Evolutionary conservation across 345 rosid species (phyloP).

Genomic region (Turritis glabra): DNA sequence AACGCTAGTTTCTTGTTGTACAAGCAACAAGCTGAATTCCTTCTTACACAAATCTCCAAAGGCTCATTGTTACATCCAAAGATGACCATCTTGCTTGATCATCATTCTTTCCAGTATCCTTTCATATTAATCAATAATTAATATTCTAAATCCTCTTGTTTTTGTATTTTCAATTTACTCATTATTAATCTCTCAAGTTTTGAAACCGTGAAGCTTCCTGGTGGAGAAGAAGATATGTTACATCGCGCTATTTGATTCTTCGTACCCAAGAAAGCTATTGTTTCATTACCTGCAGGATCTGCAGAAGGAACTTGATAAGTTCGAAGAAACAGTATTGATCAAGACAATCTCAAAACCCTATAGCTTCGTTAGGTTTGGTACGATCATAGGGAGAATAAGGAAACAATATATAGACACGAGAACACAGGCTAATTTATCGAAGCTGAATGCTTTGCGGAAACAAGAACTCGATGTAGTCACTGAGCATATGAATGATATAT

Average conservation of each 20-base stretch:
- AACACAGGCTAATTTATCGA: constrained; percentile 58
- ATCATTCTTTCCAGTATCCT: constrained; percentile 59
- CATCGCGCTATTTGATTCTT: constrained; percentile 54
- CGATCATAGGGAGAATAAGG: constrained; percentile 47
- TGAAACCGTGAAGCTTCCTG: constrained; percentile 45
- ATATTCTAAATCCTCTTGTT: neutral
- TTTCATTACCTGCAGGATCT: constrained; percentile 62
- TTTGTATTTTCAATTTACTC: neutral
- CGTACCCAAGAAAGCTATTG: constrained; percentile 69
- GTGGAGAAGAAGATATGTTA: constrained; percentile 54
- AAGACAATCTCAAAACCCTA: constrained; percentile 49
- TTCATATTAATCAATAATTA: neutral
- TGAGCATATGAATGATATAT: constrained; percentile 43
- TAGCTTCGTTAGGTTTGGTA: constrained; percentile 58
- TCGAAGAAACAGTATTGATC: constrained; percentile 35
- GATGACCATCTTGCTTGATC: constrained; percentile 51
- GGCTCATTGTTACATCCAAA: constrained; percentile 44
- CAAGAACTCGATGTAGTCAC: constrained; percentile 43
- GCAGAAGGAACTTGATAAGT: constrained; percentile 48
- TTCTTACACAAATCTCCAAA: constrained; percentile 51
- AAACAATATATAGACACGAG: constrained; percentile 61
- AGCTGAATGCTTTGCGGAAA: constrained; percentile 43
- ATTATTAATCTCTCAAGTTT: neutral
- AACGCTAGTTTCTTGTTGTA: constrained; percentile 38
- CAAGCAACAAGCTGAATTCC: constrained; percentile 56